Evolutionary conservation across 495 filamentous ascomycete genomes (phyloP), one percentile per base, ranked within the genome.

Genomic region (Lepidopterella palustris): DNA sequence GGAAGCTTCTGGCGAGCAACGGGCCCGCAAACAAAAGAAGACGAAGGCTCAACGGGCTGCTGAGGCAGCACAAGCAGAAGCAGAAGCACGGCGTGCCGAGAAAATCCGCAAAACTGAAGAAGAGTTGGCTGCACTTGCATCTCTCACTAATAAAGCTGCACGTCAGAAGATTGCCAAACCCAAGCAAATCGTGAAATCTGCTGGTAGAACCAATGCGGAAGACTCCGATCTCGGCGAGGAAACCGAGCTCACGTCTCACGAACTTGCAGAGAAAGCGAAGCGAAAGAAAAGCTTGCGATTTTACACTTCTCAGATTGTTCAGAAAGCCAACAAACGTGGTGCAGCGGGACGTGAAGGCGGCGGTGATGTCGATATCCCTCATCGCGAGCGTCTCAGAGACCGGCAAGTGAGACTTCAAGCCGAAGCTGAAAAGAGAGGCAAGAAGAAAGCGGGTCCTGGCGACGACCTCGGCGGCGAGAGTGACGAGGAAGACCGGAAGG

Each of bases 291-390:
- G 79, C 60, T 83, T 98, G 39, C 85, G 89, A 55, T 98, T 98
- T 76, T 97, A 98, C 79, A 96, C 95, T 24, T 93, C 90, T 4
- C 93, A 97, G 69, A 88, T 97, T 56, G 86, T 88, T 26, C 91
- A 96, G 69, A 96, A 96, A 73, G 81, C 87, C 57, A 92, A 88
- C 74, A 91, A 88, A 67, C 89, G 93, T 31, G 85, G 78, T 4
- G 84, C 78, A n/a, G 89, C 89, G 24, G 89, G 88, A 54, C 82
- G 85, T 53, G 87, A 92, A 45, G 82, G 89, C 6, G 95, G 95
- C 68, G 93, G 93, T 67, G 93, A 98, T 70, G 82, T 80, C 28
- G 93, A 98, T 79, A 79, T 98, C 52, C 93, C 93, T 18, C 86
- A 96, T 70, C 81, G 89, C 39, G 93, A 98, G 69, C 85, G 95